Evolutionary conservation across 23 red algal genomes (phyloP), one percentile per base, ranked within the genome.

Genomic region (Chondrus crispus): DNA sequence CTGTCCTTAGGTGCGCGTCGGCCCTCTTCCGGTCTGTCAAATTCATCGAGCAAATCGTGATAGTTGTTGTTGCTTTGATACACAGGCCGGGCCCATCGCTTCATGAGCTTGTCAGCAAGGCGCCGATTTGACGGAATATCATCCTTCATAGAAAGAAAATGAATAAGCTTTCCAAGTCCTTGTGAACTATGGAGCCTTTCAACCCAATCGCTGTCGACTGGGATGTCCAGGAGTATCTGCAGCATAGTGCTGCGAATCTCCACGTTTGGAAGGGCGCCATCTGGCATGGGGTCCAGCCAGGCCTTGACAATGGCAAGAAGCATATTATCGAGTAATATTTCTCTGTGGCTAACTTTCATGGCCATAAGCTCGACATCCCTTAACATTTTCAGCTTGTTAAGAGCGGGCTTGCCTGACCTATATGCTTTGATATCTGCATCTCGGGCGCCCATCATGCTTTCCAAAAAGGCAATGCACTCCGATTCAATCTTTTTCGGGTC

Each of bases 261-360:
- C 36, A 93, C 28, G 47, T 96, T 96, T 24, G 94, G 94, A 46
- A 96, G 60, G 7, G 86, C 76, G 32, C 86, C 79, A 51, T 96
- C 94, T 8, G 86, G 85, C 84, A 96, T 82, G 4, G 88, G 94
- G 58, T 96, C 94, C 22, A 96, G 77, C 94, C 94, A 96, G 18
- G 64, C 47, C 49, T 92, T 91, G 24, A 96, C 10, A 4, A 92
- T 85, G 1, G 88, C 70, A 6, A 96, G 30, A 44, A 96, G 37
- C 79, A 89, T 90, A 46, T 87, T 88, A 47, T 89, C 94, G 29
- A 96, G 66, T 19, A 96, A 80, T n/a, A 81, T 47, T 20, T 84
- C 88, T 33, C 94, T 78, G 38, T 96, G 89, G 33, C 85, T 85
- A 35, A 83, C 76, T 49, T 93, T 92, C 57, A 85, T 86, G n/a